Evolutionary conservation across 495 filamentous ascomycete genomes (phyloP), one percentile per base, ranked within the genome.

Genomic region (Umbilicaria muhlenbergii): DNA sequence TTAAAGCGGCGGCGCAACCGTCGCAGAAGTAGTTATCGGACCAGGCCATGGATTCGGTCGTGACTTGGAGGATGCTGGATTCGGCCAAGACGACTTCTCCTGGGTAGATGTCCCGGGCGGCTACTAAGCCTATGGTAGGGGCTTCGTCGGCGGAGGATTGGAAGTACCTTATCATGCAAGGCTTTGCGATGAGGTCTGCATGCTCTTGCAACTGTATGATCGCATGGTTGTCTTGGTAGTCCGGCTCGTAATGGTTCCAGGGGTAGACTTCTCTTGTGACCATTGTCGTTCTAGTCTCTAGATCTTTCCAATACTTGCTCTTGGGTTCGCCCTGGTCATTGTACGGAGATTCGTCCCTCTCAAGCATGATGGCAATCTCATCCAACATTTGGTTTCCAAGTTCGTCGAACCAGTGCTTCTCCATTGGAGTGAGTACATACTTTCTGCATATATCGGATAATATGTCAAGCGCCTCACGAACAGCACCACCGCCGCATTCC

Each of bases 401-500:
- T 2, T 37, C 12, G 10, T 36, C 3, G 31, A 35, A 41, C 10
- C 32, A 28, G 11, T 13, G 1, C 3, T 10, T 31, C 18, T 41
- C 38, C 24, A 28, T 28, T 28, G 24, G 24, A 28, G 24, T 28
- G 8, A 28, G 8, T 3, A 1, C 1, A 10, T 28, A 28, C 24
- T 28, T 28, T 6, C 8, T 28, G 24, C 1, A 7, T 13, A 45
- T 38, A 36, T 46, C 36, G 18, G 33, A 31, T 0, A 59, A 18
- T 1, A 55, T 14, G n/a, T 50, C 48, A 15, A 56, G 15, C 11
- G 57, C 58, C 34, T 46, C 52, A 24, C 32, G 32, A 14, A 49
- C 15, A 3, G 57, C 58, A 15, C 57, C 58, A 24, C 46, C 57
- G 10, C 58, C 57, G 36, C 55, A 56, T 33, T 54, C 52, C 40